A percentile compares a stretch with the other conserved stretches of the same genome.
Evolutionary conservation across 352 stramenopile species (phyloP).

Genomic region (Phytophthora meadii): DNA sequence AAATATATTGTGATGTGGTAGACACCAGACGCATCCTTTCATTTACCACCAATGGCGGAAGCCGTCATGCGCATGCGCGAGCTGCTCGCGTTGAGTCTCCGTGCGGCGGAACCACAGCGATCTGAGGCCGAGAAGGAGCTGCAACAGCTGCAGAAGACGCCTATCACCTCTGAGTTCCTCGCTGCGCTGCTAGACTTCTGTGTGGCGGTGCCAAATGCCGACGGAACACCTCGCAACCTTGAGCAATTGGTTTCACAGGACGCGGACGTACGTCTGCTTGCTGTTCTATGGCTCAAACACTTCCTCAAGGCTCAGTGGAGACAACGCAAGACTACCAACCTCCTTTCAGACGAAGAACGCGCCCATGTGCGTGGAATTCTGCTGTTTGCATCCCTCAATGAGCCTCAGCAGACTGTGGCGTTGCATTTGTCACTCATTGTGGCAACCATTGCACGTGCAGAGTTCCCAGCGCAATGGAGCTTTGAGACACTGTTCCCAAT

Average conservation of each 20-base stretch:
- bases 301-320: conserved; percentile 61
- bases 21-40: not conserved
- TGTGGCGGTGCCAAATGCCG: conserved; percentile 43
- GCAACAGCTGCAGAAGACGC: conserved; percentile 50
- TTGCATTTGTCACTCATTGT: conserved; percentile 73
- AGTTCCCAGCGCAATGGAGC: conserved; percentile 78
- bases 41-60: conserved; percentile 26
- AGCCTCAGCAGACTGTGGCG: conserved; percentile 59
- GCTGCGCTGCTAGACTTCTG: conserved; percentile 52
- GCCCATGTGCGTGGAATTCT: conserved; percentile 55
- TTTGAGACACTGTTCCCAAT: conserved; percentile 73
- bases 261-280: conserved; percentile 64
- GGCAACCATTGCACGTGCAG: conserved; percentile 69
- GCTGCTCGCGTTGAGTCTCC: conserved; percentile 61
- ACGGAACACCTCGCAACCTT: conserved; percentile 38
- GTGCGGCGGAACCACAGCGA: conserved; percentile 45
- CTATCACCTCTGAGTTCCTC: conserved; percentile 48
- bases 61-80: conserved; percentile 46
- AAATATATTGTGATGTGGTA: not conserved
- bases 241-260: conserved; percentile 39
- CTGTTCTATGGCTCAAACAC: conserved; percentile 84
- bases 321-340: conserved; percentile 38
- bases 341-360: conserved; percentile 52
- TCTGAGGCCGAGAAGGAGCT: conserved; percentile 63
- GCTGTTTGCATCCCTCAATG: conserved; percentile 73